Base-by-base conservation (phyloP, 176 grass and related monocot genomes). In the Juncus inflexus region DNA sequence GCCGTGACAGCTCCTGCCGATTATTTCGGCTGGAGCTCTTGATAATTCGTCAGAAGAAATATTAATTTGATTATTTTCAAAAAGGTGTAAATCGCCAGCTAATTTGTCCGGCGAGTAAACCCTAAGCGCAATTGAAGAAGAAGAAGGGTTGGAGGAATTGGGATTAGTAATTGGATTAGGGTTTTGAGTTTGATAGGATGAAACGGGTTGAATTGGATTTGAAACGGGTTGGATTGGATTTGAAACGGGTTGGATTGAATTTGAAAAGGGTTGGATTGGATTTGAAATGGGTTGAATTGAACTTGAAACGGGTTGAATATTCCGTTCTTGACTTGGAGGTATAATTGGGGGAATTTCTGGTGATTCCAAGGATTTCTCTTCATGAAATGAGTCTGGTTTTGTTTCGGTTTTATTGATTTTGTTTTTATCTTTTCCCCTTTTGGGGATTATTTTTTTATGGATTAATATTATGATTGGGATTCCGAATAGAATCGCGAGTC, bases 1-100 rank as follows among this genome's bases (percentile, higher is more conserved):
- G 35, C 92, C 92, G 78, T 96, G 92, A 65, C 92, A 91, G 56
- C 92, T 96, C 74, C 92, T 79, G 11, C 92, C 87, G 7, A 96
- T 82, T 65, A 89, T 85, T 78, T 96, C 92, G 1, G 92, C 87
- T 35, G 92, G 92, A 52, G 92, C 87, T 10, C 70, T 62, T 62
- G 92, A 91, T 15, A 96, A 80, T 68, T 96, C 87, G 57, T 96
- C 92, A 5, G 82, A 79, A 0, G 87, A 86, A 65, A 96, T 82
- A 9, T 47, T 47, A 19, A 82, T 58, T 49, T 81, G 35, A 41
- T 66, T 76, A 67, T 83, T 83, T 60, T 91, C 82, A 8, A 91
- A 90, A 59, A 91, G 62, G 78, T 91, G 82, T 55, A 96, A 71
- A 86, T 91, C 87, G 35, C 92, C 92, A 3, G 90, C 70, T 60